These are phyloP conservation scores for Pilatotrama ljubarskyi DNA, from an alignment of 768 basidiomycete species.

Conservation along the genomic window DNA sequence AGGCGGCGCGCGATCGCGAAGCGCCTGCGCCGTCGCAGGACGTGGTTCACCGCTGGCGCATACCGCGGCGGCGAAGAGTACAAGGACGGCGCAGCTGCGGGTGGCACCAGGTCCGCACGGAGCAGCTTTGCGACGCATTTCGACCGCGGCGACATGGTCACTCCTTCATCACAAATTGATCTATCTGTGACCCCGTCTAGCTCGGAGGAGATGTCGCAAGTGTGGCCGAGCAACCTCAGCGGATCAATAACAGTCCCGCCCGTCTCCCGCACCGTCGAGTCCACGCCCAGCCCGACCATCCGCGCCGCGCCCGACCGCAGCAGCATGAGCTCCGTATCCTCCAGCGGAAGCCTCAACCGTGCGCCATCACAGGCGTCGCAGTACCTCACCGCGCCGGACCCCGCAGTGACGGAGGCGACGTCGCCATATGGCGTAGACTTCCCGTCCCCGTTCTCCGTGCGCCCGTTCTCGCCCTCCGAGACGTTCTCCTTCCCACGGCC, in stretches of 20 bases:
- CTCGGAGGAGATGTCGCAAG: constrained; percentile 9
- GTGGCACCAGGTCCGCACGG: constrained; percentile 34
- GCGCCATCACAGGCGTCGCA: constrained; percentile 15
- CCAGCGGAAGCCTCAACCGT: constrained; percentile 14
- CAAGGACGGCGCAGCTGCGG: constrained; percentile 21
- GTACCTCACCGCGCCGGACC: constrained; percentile 14
- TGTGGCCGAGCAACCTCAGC: constrained; percentile 18
- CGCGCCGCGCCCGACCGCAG: constrained; percentile 21
- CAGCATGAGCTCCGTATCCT: constrained; percentile 39
- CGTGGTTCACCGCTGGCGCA: constrained; percentile 47
- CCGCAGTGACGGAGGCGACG: constrained; percentile 6
- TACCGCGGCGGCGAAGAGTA: constrained; percentile 8
- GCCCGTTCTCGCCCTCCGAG: constrained; percentile 67
- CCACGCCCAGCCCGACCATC: constrained; percentile 22
- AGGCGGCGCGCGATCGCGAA: constrained; percentile 47
- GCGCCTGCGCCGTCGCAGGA: constrained; percentile 43
- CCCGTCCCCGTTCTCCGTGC: constrained; percentile 59
- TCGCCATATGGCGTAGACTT: constrained; percentile 29
- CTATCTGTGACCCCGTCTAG: neutral
- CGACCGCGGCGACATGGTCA: constrained; percentile 23
- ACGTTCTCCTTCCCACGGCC: constrained; percentile 71
- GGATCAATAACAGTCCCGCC: constrained; percentile 18
- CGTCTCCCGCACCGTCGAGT: constrained; percentile 14
- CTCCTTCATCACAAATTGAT: constrained; percentile 1
- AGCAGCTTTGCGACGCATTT: constrained; percentile 70